These are phyloP conservation scores for Penicillium sp. DNA, from an alignment of 2,329 filamentous ascomycete genomes.

Conservation along the genomic window DNA sequence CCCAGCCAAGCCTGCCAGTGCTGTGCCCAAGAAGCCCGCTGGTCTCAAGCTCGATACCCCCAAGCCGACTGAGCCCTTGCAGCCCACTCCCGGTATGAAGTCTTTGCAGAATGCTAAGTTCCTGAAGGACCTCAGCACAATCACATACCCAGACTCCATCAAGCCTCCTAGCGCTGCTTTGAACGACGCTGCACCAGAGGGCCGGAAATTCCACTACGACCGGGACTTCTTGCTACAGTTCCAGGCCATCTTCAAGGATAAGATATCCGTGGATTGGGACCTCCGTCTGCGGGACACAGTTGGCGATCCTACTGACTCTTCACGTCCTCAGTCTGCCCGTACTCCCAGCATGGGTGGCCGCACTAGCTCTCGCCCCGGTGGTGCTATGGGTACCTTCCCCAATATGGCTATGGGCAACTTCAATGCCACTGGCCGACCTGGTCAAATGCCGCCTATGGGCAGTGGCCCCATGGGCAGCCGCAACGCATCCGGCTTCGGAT, in stretches of 20 bases:
- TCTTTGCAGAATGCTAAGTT: slow-evolving; percentile 88
- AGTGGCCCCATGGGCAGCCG: slow-evolving; percentile 61
- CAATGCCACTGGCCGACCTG: slow-evolving; percentile 44
- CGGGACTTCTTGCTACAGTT: slow-evolving; percentile 94
- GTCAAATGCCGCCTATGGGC: slow-evolving; percentile 62
- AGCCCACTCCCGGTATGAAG: slow-evolving; percentile 90
- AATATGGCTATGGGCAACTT: slow-evolving; percentile 66
- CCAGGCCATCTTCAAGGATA: slow-evolving; percentile 92
- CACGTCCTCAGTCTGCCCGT: slow-evolving; percentile 55
- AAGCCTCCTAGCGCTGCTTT: slow-evolving; percentile 86
- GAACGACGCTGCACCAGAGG: slow-evolving; percentile 68
- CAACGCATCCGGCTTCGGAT: slow-evolving; percentile 51
- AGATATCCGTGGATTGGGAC: slow-evolving; percentile 91
- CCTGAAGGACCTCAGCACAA: slow-evolving; percentile 71
- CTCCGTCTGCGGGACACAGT: slow-evolving; percentile 79
- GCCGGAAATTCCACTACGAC: slow-evolving; percentile 88
- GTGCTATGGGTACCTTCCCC: slow-evolving; percentile 3
- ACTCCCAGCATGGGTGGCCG: slow-evolving; percentile 50
- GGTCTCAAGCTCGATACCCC: slow-evolving; percentile 85
- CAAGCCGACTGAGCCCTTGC: slow-evolving; percentile 81
- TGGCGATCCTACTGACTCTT: slow-evolving; percentile 66
- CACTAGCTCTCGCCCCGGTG: slow-evolving; percentile 47
- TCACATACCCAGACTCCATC: slow-evolving; percentile 79
- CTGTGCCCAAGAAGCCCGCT: slow-evolving; percentile 71
- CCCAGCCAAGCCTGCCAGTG: slow-evolving; percentile 53